Evolutionary conservation across 805 yeast species (phyloP).

Genomic region (Grigorovia transvaalensis): DNA sequence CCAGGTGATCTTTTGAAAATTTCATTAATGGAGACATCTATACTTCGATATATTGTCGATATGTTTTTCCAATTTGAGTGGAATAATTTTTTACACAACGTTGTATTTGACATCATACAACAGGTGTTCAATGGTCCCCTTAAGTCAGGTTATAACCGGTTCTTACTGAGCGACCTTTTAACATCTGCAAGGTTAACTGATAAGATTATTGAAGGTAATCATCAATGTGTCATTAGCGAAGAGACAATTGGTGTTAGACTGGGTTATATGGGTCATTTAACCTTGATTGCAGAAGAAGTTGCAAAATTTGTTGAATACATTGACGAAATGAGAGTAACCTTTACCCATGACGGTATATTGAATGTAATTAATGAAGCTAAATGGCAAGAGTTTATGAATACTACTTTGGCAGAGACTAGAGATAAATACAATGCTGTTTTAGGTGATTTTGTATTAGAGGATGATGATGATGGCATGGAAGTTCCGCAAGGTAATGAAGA

Average conservation of each 20-base stretch:
- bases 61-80: slow-evolving; percentile 67
- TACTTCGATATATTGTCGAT: slow-evolving; percentile 46
- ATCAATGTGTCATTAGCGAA: slow-evolving; percentile 49
- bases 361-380: slow-evolving; percentile 22
- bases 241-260: slow-evolving; percentile 54
- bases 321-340: slow-evolving; percentile 26
- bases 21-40: slow-evolving; percentile 50
- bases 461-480: slow-evolving; percentile 14
- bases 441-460: slow-evolving; percentile 54
- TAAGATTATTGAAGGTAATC: slow-evolving; percentile 53
- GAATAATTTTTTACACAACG: slow-evolving; percentile 78
- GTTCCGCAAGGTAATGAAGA: slow-evolving; percentile 37
- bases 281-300: slow-evolving; percentile 88
- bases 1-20: slow-evolving; percentile 68
- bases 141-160: slow-evolving; percentile 63
- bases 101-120: slow-evolving; percentile 72
- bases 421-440: slow-evolving; percentile 89
- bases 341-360: slow-evolving; percentile 16
- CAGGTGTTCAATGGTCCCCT: slow-evolving; percentile 66
- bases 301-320: slow-evolving; percentile 63
- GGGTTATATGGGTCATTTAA: slow-evolving; percentile 94
- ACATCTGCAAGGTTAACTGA: slow-evolving; percentile 48
- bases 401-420: slow-evolving; percentile 76
- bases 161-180: slow-evolving; percentile 49
- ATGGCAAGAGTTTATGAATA: slow-evolving; percentile 77